Base-by-base conservation (phyloP, 2,329 filamentous ascomycete genomes). In the Alternaria panax region DNA sequence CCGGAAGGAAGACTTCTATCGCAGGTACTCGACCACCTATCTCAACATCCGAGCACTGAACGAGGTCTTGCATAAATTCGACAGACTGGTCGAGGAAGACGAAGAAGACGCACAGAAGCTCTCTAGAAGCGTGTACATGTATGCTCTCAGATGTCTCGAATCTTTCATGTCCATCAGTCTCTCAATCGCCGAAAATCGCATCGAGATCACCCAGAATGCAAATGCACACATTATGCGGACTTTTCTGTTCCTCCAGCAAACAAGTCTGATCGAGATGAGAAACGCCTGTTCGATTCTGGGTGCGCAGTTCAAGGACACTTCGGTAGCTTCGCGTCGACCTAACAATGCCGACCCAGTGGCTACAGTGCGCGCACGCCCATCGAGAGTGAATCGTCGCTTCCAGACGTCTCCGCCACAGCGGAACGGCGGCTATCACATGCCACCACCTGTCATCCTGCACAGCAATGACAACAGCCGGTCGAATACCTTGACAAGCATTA, bases 201-300 rank as follows among this genome's bases (percentile, higher is more conserved):
- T 59, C 9, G 85, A 84, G 57, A 84, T 87, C 32, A 80, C 86
- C n/a, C 78, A 82, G 46, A 81, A 84, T 48, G 82, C 83, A 4
- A 86, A 88, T 64, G 79, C 83, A 7, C 82, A 84, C 57, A 85
- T 87, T 63, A 77, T 88, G 51, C 84, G 87, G 25, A 86, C 83
- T 16, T 79, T 88, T 42, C 81, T 89, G 75, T 80, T 87, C 34
- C 82, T 86, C 63, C 81, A 88, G 34, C 87, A 86, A 65, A 83
- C 84, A 47, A 85, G 85, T 62, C 72, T 87, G 48, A 75, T 86
- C 45, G 87, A 89, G 71, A 79, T 87, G 59, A 84, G 85, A 51
- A 88, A 88, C 70, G 84, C 86, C 40, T 86, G 85, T 69, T 78
- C 80, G 22, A 79, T 81, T 53, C 78, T 88, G 50, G 83, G 83